Percentiles rank a stretch among this genome's conserved stretches.
These are phyloP conservation scores for Chaetomidium leptoderma DNA, from an alignment of 495 filamentous ascomycete genomes.

Conservation along the genomic window DNA sequence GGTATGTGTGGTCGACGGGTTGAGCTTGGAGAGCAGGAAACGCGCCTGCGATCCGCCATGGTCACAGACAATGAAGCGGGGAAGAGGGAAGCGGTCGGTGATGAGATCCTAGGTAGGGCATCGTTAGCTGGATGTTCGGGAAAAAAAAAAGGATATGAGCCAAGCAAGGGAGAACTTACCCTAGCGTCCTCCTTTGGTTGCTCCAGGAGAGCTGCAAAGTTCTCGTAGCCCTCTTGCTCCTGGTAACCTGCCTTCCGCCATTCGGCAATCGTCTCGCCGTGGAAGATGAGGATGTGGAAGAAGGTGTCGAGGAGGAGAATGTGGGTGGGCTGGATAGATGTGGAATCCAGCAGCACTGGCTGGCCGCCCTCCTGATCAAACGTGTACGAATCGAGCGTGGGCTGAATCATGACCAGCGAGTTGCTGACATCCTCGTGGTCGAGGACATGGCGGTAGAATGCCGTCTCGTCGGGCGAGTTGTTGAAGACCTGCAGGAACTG, in stretches of 20 bases:
- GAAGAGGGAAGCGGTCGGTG: constrained; percentile 93
- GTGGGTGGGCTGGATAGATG: constrained; percentile 89
- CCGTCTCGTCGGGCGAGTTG: constrained; percentile 97
- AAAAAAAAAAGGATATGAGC: too few relatives aligned
- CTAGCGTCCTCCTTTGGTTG: constrained; percentile 97
- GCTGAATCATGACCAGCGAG: constrained; percentile 98
- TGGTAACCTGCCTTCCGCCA: constrained; percentile 99
- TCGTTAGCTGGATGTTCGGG: constrained; percentile 4
- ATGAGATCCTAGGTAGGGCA: constrained; percentile 73
- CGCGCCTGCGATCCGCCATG: constrained; percentile 96
- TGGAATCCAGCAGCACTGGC: constrained; percentile 91
- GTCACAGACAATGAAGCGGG: constrained; percentile 98
- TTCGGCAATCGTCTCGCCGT: constrained; percentile 95
- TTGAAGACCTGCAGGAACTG: constrained; percentile 99
- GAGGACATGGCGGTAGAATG: constrained; percentile 94
- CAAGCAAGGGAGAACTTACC: constrained; percentile 47
- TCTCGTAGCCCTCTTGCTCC: constrained; percentile 97
- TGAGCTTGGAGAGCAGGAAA: constrained; percentile 96
- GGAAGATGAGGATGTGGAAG: constrained; percentile 99
- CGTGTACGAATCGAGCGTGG: constrained; percentile 94
- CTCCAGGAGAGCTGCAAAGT: constrained; percentile 83
- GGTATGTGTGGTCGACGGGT: constrained; percentile 97
- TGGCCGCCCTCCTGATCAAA: constrained; percentile 88
- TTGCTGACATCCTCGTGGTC: constrained; percentile 97
- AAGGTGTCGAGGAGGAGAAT: constrained; percentile 96